Conservation (phyloP, 2,329 filamentous ascomycete species). For the Aspergillus aculeatinus region DNA sequence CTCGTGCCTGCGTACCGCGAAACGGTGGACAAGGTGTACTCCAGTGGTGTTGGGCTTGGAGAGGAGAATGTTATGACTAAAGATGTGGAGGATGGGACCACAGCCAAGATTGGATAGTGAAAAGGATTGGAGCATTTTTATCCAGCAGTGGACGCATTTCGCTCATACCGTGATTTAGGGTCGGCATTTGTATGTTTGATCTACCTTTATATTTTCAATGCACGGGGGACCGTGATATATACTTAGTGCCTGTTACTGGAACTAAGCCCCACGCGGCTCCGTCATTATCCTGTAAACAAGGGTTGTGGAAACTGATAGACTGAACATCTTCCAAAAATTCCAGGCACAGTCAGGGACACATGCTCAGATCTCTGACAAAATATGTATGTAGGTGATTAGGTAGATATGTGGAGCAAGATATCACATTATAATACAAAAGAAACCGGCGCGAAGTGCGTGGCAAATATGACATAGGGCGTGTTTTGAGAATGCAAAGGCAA, state of each 20-base stretch:
- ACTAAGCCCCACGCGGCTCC: too few species aligned
- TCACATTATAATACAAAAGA: conserved; percentile 1
- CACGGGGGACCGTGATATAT: too few species aligned
- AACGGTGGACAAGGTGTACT: conserved; percentile 58
- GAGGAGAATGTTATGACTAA: conserved; percentile 25
- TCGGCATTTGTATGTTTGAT: too few species aligned
- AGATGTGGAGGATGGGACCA: conserved; percentile 14
- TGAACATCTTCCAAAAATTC: too few species aligned
- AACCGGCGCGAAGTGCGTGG: neutral
- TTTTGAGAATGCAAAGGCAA: neutral
- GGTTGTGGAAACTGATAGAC: too few species aligned
- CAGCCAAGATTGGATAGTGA: neutral
- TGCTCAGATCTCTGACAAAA: neutral
- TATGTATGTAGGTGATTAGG: neutral
- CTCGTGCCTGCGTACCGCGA: conserved; percentile 64
- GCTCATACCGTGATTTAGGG: neutral
- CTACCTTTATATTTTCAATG: too few species aligned
- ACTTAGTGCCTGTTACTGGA: too few species aligned
- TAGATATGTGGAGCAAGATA: neutral
- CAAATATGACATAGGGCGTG: neutral
- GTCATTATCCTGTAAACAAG: too few species aligned
- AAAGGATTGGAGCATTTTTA: conserved; percentile 8
- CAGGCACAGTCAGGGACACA: too few species aligned
- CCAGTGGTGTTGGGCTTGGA: conserved; percentile 46
- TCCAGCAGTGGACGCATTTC: conserved; percentile 8